Conservation (phyloP, 352 stramenopile genomes). For the Pythium utonaiense region DNA sequence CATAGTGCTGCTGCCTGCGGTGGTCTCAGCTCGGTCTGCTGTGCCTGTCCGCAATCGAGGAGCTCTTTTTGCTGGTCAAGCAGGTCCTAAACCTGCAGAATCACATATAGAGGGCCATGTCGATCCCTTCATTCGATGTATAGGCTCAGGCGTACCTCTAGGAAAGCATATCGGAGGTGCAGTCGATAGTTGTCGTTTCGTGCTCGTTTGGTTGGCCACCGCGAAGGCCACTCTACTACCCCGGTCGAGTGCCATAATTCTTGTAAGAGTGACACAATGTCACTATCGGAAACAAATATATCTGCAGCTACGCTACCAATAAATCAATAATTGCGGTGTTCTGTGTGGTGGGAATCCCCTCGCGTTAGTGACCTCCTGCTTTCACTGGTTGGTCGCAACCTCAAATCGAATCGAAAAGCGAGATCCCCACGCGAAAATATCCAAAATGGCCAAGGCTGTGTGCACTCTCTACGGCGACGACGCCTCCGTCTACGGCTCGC, state of each 20-base stretch:
- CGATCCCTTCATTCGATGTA: no score
- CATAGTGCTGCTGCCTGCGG: conserved; percentile 18
- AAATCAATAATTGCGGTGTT: not conserved
- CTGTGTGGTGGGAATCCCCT: not conserved
- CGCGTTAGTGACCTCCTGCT: conserved; percentile 11
- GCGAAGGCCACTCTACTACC: conserved; percentile 10
- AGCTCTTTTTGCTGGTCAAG: conserved; percentile 1
- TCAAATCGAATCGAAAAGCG: conserved; percentile 15
- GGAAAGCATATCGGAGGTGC: conserved; percentile 1
- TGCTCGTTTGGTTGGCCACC: conserved; percentile 25
- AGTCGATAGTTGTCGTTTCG: conserved; percentile 17
- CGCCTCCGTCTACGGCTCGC: conserved; percentile 70
- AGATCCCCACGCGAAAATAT: not conserved
- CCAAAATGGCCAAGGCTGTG: conserved; percentile 76
- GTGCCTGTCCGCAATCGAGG: not conserved
- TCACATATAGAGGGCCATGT: no score
- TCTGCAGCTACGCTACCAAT: not conserved
- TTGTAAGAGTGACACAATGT: conserved; percentile 7
- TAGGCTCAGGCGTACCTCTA: no score
- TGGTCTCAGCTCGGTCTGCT: no score
- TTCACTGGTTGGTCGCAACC: conserved; percentile 9
- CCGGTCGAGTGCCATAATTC: not conserved
- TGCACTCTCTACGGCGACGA: conserved; percentile 86
- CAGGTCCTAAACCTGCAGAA: not conserved
- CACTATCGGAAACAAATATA: not conserved